Percentiles rank a stretch among this genome's conserved stretches.
Conservation (phyloP, 345 rosid genomes). For the Cochlearia excelsa region DNA sequence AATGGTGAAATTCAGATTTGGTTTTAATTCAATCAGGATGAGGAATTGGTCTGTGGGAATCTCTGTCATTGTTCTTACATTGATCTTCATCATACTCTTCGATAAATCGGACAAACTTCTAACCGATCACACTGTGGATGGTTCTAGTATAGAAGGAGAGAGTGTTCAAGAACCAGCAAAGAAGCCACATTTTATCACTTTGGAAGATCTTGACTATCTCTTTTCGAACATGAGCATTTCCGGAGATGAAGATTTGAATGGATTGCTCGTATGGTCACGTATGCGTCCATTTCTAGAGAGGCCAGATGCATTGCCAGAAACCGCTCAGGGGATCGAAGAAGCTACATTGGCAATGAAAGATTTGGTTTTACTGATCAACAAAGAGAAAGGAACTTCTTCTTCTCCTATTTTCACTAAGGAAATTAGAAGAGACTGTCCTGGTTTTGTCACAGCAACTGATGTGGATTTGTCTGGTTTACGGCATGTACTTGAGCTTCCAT, state of each 20-base stretch:
- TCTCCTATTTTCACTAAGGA: constrained; percentile 20
- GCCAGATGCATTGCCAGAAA: constrained; percentile 72
- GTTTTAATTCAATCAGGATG: constrained; percentile 45
- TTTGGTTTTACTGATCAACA: constrained; percentile 37
- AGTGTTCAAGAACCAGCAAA: constrained; percentile 25
- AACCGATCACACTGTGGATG: constrained; percentile 37
- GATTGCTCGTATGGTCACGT: constrained; percentile 62
- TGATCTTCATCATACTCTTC: constrained; percentile 53
- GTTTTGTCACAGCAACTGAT: constrained; percentile 41
- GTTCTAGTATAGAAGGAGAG: constrained; percentile 32
- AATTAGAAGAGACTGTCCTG: constrained; percentile 48
- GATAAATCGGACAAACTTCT: constrained; percentile 51
- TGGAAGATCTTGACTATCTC: constrained; percentile 55
- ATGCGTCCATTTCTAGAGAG: constrained; percentile 63
- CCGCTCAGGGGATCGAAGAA: constrained; percentile 73
- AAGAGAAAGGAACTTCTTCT: constrained; percentile 36
- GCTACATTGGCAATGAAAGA: constrained; percentile 65
- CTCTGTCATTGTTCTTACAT: constrained; percentile 50
- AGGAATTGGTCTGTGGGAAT: constrained; percentile 82
- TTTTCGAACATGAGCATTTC: constrained; percentile 51
- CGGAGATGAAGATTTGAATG: constrained; percentile 31
- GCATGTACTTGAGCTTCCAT: constrained; percentile 58
- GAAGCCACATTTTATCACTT: constrained; percentile 44
- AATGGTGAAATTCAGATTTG: constrained; percentile 35
- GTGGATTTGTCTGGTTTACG: constrained; percentile 33